Evolutionary conservation across 768 basidiomycete genomes (phyloP), one percentile per base, ranked within the genome.

Genomic region (Panellus pusillus): DNA sequence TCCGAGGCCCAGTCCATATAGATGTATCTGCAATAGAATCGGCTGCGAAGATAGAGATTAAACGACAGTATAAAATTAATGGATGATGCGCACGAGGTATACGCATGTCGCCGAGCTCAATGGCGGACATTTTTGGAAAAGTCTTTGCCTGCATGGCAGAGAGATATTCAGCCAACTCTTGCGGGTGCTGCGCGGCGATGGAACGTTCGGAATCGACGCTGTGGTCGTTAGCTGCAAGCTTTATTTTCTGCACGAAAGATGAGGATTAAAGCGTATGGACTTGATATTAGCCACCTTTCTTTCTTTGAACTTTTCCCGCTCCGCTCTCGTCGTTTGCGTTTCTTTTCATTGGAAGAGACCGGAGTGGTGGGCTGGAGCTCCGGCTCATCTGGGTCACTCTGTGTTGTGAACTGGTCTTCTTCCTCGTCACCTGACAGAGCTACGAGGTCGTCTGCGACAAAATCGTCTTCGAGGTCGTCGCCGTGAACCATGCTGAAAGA

Each of bases 381-480:
- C 4, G 63, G 50, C n/a, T 67, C 70, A 11, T 64, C 32, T 9
- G 32, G 32, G 14, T 35, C 64, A 6, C 65, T 69, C 17, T 60
- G 68, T 32, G 51, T 59, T 44, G 64, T 18, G 40, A 45, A 41
- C 42, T 54, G 57, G n/a, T 65, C 70, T 15, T 63, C 70, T 4
- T 77, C 81, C 57, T 88, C 88, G 42, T 82, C 85, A 11, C 76
- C 86, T 0, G 84, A 86, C 13, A 80, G 70, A 0, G 83, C 84
- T 0, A 89, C 79, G 13, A 81, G 72, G 40, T 86, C 85, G 57
- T 93, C 86, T 29, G 79, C 78, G 46, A 87, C 74, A 65, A 87
- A 91, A 59, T 92, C 87, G 67, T 93, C 92, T 44, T 89, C 89
- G 17, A 94, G 77, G 74, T 91, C 91, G 74, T 94, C 89, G 39